Evolutionary conservation across 2,329 filamentous ascomycete genomes (phyloP).

Genomic region (Sclerotinia borealis): DNA sequence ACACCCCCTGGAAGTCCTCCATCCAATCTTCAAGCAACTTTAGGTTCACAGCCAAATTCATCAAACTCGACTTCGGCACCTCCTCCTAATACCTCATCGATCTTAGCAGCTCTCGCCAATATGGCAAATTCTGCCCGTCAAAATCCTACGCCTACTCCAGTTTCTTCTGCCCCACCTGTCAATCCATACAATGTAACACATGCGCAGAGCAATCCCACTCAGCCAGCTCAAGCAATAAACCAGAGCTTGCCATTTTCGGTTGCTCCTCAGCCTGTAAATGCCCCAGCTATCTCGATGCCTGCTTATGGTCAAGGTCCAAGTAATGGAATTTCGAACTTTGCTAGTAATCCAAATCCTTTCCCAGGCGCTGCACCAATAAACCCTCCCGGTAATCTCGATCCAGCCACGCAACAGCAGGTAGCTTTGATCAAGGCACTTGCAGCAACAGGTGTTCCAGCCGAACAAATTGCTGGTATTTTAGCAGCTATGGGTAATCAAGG

Average conservation of each 20-base stretch:
- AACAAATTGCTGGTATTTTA: constrained; percentile 58
- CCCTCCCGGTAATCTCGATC: constrained; percentile 38
- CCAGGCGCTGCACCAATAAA: constrained; percentile 35
- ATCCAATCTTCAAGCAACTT: constrained; percentile 35
- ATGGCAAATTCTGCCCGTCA: constrained; percentile 58
- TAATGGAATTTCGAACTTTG: constrained; percentile 36
- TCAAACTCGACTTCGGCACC: constrained; percentile 37
- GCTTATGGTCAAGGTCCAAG: constrained; percentile 31
- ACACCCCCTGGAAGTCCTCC: constrained; percentile 59
- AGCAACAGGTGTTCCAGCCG: constrained; percentile 68
- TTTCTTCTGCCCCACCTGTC: constrained; percentile 30
- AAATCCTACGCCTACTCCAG: constrained; percentile 43
- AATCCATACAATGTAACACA: constrained; percentile 41
- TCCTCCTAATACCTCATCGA: constrained; percentile 54
- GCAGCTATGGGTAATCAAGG: constrained; percentile 26
- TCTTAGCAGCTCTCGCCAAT: constrained; percentile 73
- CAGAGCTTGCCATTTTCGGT: constrained; percentile 32
- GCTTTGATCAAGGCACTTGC: constrained; percentile 69
- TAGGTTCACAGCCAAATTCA: constrained; percentile 31
- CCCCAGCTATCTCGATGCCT: constrained; percentile 35
- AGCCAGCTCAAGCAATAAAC: constrained; percentile 27
- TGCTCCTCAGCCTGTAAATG: constrained; percentile 54
- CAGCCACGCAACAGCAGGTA: constrained; percentile 61
- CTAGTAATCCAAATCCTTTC: constrained; percentile 34
- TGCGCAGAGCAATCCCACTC: constrained; percentile 38